Base-by-base conservation (phyloP, 306 rosid genomes). In the Comarum palustre region DNA sequence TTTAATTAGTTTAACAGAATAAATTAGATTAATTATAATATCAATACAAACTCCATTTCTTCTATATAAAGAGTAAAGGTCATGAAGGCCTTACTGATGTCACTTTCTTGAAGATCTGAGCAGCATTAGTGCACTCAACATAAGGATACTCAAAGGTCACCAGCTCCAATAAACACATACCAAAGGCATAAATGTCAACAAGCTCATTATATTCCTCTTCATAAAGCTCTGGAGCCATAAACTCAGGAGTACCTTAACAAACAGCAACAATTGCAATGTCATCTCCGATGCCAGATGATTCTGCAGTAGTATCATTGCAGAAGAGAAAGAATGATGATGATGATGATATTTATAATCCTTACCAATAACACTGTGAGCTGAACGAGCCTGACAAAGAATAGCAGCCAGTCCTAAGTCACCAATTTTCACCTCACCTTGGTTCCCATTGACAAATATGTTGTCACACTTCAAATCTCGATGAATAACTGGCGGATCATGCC, bases 81-180 rank as follows among this genome's bases (percentile, higher is more conserved):
- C 73, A 20, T 29, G 39, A 76, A 84, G 78, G 55, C 75, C 86
- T 91, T 84, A 95, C 97, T 59, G 96, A 88, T 77, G 93, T 88
- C 84, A 95, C 99, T 92, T 95, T 95, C 93, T 95, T 95, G 87
- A 73, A 95, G 74, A 95, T 95, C 87, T 95, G 99, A 84, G 99
- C 99, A 73, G 99, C 97, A 87, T 90, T 95, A 76, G 86, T 34
- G 82, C 99, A 95, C 87, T 95, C 99, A 38, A 75, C 73, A 73
- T 95, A 95, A 5, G 99, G 99, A 61, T 95, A 95, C 84, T 95
- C 96, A 45, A 95, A 80, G 1, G 97, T 95, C 75, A 91, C 97
- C 90, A 95, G 74, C 86, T 95, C 99, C 38, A 94, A 70, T 86
- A 94, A 80, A 81, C 99, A 94, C 99, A 94, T 91, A 77, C 99